phyloP scores from a whole-genome alignment of 164 flowering plant genomes.

The Liriodendron chinense region DNA sequence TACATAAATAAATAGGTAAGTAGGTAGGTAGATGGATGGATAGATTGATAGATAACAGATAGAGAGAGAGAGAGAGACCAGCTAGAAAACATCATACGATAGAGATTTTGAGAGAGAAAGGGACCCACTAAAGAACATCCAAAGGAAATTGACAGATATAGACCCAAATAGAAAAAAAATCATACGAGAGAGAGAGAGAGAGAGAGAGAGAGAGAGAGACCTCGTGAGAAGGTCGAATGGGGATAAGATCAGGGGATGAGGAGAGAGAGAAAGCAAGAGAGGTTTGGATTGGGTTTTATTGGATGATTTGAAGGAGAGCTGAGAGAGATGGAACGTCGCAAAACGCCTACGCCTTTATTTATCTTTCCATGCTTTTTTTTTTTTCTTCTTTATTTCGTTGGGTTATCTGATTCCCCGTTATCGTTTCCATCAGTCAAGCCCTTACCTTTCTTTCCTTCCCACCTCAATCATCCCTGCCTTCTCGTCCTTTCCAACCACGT shows the following conservation, averaged over 20 bases:
- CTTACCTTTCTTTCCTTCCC: neutral
- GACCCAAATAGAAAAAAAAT: no score
- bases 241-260: neutral
- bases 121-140: no score
- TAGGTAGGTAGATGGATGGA: no score
- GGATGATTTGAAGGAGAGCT: no score
- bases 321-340: no score
- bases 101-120: no score
- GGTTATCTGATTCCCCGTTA: neutral
- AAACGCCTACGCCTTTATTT: neutral
- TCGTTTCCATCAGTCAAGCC: neutral
- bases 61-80: no score
- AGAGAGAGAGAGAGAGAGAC: neutral
- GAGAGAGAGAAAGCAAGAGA: neutral
- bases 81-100: no score
- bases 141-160: no score
- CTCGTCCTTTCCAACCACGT: neutral
- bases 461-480: neutral
- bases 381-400: neutral
- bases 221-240: neutral
- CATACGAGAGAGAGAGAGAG: neutral
- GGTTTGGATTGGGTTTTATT: neutral
- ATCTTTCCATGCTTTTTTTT: neutral
- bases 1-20: no score
- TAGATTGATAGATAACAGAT: no score